phyloP scores from a whole-genome alignment of 2,329 filamentous ascomycete genomes.

The Aulographum hederae region DNA sequence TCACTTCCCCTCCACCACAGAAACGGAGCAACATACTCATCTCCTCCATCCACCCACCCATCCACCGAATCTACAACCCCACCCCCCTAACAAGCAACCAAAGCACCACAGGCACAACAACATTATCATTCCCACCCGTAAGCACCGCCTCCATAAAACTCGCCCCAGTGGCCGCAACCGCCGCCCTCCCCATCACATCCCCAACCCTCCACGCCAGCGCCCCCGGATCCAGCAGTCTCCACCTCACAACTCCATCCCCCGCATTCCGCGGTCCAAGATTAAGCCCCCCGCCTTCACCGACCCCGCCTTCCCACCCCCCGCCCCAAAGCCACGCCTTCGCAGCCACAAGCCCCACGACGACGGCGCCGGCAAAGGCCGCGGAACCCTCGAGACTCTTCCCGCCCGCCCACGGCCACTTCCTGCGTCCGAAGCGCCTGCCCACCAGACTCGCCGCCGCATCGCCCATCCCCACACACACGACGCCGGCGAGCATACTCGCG shows the following conservation, averaged over 20 bases:
- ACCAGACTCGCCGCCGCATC: constrained; percentile 86
- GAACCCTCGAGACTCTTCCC: constrained; percentile 87
- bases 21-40: no score
- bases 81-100: constrained; percentile 83
- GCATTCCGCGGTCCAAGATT: neutral
- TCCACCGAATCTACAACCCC: constrained; percentile 21
- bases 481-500: constrained; percentile 76
- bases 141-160: constrained; percentile 89
- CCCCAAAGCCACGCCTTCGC: constrained; percentile 57
- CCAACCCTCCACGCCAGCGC: constrained; percentile 31
- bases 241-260: neutral
- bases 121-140: constrained; percentile 96
- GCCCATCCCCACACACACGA: constrained; percentile 87
- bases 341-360: constrained; percentile 52
- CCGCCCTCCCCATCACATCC: constrained; percentile 34
- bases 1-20: no score
- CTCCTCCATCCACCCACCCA: no score
- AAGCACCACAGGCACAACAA: constrained; percentile 80
- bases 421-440: constrained; percentile 65
- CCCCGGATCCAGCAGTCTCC: constrained; percentile 3
- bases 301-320: constrained; percentile 44
- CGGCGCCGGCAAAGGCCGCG: constrained; percentile 63
- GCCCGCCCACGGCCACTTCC: constrained; percentile 93
- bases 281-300: constrained; percentile 3
- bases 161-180: constrained; percentile 56